Percentiles rank a stretch among this genome's conserved stretches.
phyloP scores from a whole-genome alignment of 106 monocot species.

The Chionographis japonica region DNA sequence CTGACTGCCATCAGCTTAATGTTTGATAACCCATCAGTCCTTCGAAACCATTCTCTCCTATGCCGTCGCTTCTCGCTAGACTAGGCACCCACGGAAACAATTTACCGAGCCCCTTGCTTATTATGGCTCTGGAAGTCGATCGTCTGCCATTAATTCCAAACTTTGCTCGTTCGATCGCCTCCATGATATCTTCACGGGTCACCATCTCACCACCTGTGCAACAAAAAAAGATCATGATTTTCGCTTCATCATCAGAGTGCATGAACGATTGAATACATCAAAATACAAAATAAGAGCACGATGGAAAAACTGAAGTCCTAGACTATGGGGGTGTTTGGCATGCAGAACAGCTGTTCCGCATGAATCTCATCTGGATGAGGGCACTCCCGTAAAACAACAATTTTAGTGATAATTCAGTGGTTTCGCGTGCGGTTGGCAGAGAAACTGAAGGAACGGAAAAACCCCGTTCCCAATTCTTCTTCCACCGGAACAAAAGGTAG shows the following conservation, averaged over 20 bases:
- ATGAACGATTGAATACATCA: neutral
- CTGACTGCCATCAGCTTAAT: slow-evolving; percentile 39
- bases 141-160: slow-evolving; percentile 65
- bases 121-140: slow-evolving; percentile 14
- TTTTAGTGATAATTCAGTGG: no score
- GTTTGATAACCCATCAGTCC: slow-evolving; percentile 67
- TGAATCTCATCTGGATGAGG: no score
- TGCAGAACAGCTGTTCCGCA: no score
- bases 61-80: slow-evolving; percentile 29
- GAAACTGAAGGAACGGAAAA: no score
- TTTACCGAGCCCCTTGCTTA: slow-evolving; percentile 54
- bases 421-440: no score
- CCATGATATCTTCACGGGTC: slow-evolving; percentile 75
- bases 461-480: no score
- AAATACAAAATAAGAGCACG: no score
- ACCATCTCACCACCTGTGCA: slow-evolving; percentile 61
- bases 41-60: slow-evolving; percentile 40
- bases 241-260: neutral
- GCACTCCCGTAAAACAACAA: no score
- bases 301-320: neutral
- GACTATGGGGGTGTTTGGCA: no score
- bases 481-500: no score
- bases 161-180: slow-evolving; percentile 79
- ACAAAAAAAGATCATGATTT: neutral
- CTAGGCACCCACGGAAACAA: slow-evolving; percentile 76